Evolutionary conservation across 345 rosid genomes (phyloP).

Genomic region (Syzygium jambos): DNA sequence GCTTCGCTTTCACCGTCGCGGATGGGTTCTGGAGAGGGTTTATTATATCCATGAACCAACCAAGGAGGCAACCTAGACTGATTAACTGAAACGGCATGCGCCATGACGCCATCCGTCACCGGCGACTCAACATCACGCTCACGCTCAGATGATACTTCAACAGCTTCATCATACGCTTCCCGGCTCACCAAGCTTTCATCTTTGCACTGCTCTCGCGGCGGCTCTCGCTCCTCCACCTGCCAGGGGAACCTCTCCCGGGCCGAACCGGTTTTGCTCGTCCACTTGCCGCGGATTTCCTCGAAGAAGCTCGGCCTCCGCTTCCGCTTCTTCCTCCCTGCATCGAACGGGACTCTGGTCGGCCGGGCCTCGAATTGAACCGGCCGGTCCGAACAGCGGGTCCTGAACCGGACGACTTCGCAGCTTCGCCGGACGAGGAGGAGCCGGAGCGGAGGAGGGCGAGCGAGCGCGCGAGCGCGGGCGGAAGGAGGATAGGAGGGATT

Average conservation of each 20-base stretch:
- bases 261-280: constrained; percentile 50
- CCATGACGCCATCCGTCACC: neutral
- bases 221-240: constrained; percentile 29
- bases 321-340: constrained; percentile 29
- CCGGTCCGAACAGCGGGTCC: constrained; percentile 13
- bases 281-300: constrained; percentile 60
- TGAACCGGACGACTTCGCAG: constrained; percentile 6
- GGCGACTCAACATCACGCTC: neutral
- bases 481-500: neutral
- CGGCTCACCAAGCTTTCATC: constrained; percentile 1
- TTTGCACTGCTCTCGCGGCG: neutral
- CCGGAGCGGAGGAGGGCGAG: neutral
- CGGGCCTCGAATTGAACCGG: constrained; percentile 9
- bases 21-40: neutral
- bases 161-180: neutral
- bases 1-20: neutral
- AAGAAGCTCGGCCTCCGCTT: constrained; percentile 67
- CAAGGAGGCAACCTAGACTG: constrained; percentile 44
- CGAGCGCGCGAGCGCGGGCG: neutral
- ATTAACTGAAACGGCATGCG: constrained; percentile 18
- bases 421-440: neutral
- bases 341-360: constrained; percentile 10
- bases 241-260: constrained; percentile 54
- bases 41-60: constrained; percentile 32
- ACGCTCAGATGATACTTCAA: neutral